phyloP scores from a whole-genome alignment of 2,329 filamentous ascomycete genomes.

The Metarhizium brunneum region DNA sequence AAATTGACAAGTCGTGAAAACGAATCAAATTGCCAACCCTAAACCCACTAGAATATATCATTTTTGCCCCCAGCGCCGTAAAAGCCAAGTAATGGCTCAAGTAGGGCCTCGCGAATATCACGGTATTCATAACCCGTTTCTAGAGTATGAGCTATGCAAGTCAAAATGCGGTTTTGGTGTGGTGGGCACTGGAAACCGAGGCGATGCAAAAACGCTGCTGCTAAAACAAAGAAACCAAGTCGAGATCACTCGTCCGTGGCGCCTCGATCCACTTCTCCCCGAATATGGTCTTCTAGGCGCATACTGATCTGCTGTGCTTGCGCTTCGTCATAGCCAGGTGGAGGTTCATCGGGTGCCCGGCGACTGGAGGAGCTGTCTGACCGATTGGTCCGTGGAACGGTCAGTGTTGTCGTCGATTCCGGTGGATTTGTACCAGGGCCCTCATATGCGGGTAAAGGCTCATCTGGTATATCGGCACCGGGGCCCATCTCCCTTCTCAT shows the following conservation, averaged over 20 bases:
- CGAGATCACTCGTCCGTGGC: conserved; percentile 16
- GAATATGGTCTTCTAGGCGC: conserved; percentile 59
- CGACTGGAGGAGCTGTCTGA: conserved; percentile 28
- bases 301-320: conserved; percentile 60
- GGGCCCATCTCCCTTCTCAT: conserved; percentile 60
- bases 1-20: not conserved
- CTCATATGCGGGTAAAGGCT: conserved; percentile 84
- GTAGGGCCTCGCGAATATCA: conserved; percentile 5
- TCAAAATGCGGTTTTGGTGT: not conserved
- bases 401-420: conserved; percentile 16
- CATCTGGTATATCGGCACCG: conserved; percentile 60
- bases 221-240: not conserved
- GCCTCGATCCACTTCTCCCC: conserved; percentile 60
- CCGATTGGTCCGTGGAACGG: conserved; percentile 18
- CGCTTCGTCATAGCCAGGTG: conserved; percentile 85
- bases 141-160: not conserved
- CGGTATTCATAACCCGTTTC: not conserved
- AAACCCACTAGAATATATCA: not conserved
- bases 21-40: not conserved
- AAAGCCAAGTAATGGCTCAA: conserved; percentile 4
- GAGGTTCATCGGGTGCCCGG: conserved; percentile 60
- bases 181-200: not conserved
- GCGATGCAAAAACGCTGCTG: not conserved
- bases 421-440: conserved; percentile 32
- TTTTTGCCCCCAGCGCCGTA: not conserved